Conservation (phyloP, 2,329 filamentous ascomycete genomes). For the Sporothrix luriei region DNA sequence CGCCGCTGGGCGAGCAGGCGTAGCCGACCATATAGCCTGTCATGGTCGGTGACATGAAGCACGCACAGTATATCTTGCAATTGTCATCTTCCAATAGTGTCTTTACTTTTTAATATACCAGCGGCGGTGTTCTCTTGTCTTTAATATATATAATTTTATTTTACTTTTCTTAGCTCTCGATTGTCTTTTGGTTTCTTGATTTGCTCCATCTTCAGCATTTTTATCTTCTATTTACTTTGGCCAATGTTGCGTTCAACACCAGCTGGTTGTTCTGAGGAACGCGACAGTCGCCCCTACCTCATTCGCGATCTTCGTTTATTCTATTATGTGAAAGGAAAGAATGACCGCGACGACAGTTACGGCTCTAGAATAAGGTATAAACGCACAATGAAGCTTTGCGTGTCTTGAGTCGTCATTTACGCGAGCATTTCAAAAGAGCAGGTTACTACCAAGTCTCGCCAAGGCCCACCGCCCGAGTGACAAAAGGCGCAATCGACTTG, state of each 20-base stretch:
- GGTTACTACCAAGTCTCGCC: too few relatives aligned
- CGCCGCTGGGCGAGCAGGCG: slow-evolving; percentile 38
- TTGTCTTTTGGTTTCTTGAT: background rate
- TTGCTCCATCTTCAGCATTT: background rate
- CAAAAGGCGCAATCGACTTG: background rate
- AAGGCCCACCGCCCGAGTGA: too few relatives aligned
- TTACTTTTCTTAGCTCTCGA: background rate
- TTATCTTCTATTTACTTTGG: background rate
- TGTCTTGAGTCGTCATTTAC: too few relatives aligned
- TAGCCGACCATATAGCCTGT: background rate
- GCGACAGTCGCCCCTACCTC: too few relatives aligned
- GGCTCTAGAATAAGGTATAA: too few relatives aligned
- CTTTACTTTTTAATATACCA: background rate
- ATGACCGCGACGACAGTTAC: too few relatives aligned
- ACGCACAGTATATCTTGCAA: background rate
- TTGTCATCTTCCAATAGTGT: background rate
- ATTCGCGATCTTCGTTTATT: too few relatives aligned
- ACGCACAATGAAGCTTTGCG: too few relatives aligned
- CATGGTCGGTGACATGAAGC: background rate
- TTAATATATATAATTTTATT: background rate
- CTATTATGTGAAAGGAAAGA: too few relatives aligned
- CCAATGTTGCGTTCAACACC: background rate
- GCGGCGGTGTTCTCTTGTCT: background rate
- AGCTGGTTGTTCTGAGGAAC: too few relatives aligned
- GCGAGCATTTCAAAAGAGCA: too few relatives aligned